Evolutionary conservation across 768 basidiomycete species (phyloP).

Genomic region (Auriculariales sp.): DNA sequence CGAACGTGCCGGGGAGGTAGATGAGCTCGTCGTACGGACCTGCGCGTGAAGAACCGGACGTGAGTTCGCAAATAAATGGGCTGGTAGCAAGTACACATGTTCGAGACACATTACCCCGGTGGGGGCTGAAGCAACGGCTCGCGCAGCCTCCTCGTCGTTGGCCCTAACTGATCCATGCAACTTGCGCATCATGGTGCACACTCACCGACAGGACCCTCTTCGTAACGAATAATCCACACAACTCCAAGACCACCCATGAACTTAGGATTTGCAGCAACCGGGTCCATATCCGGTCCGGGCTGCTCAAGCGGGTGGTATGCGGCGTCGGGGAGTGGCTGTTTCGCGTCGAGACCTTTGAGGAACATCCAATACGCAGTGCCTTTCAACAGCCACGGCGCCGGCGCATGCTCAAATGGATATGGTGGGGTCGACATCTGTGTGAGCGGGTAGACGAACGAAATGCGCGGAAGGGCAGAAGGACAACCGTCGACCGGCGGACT

Average conservation of each 20-base stretch:
- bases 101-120: too few relatives aligned
- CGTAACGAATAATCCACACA: not conserved
- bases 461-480: too few relatives aligned
- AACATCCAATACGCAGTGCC: not conserved
- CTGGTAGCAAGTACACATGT: not conserved
- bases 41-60: not conserved
- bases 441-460: too few relatives aligned
- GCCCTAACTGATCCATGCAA: too few relatives aligned
- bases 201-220: not conserved
- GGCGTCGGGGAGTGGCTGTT: not conserved
- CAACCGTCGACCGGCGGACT: too few relatives aligned
- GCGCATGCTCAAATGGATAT: too few relatives aligned
- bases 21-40: constrained; percentile 9
- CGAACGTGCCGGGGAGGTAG: constrained; percentile 7
- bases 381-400: not conserved
- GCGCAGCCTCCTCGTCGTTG: too few relatives aligned
- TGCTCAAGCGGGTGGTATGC: not conserved
- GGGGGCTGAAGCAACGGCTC: too few relatives aligned
- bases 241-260: not conserved
- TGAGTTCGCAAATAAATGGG: not conserved
- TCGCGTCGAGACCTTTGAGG: not conserved
- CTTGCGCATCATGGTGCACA: not conserved
- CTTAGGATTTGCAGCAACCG: not conserved
- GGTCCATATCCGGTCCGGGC: not conserved
- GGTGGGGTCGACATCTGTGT: too few relatives aligned